Base-by-base conservation (phyloP, 2,329 filamentous ascomycete genomes). In the Ambrosiella beaveri region DNA sequence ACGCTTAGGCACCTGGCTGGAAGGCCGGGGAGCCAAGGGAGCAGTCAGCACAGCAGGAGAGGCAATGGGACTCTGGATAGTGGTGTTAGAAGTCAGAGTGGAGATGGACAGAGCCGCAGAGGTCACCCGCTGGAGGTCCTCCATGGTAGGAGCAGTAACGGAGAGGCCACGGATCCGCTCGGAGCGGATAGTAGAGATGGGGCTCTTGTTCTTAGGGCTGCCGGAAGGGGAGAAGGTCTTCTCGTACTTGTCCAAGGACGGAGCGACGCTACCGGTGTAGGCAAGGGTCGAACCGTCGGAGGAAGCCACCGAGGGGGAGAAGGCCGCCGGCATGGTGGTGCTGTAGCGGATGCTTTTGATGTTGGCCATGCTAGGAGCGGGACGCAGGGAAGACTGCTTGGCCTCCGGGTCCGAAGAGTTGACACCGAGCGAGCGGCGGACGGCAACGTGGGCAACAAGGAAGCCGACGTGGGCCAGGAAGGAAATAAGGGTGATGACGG, bases 271-370 rank as follows among this genome's bases (percentile, higher is more conserved):
- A 12, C 47, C 47, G 8, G 40, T 39, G 19, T 45, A 59, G 38
- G 39, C 51, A 13, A 59, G 41, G 5, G 57, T 56, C n/a, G 37
- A 36, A 12, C 39, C 38, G 9, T 53, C 50, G 39, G 59, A 58
- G 12, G 52, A 49, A 13, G 51, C 41, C 3, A 55, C 54, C 13
- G 45, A 12, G 2, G 59, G 56, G 1, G 59, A 61, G 36, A 41
- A 50, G 19, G 56, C 35, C 11, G 53, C 38, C 35, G 59, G 59
- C n/a, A 61, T 39, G 19, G 59, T 61, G 17, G 59, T 53, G 17
- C 54, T 57, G 27, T 61, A 61, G 56, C 59, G 59, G 40, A 61
- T 57, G 13, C 37, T 58, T 45, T 61, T 61, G 45, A 61, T 58
- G 45, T 55, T 57, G 9, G 58, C 15, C 38, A 57, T 53, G 19